A percentile compares a stretch with the other conserved stretches of the same genome.
These are phyloP conservation scores for Exophiala lecanii-corni DNA, from an alignment of 2,329 filamentous ascomycete genomes.

Conservation along the genomic window DNA sequence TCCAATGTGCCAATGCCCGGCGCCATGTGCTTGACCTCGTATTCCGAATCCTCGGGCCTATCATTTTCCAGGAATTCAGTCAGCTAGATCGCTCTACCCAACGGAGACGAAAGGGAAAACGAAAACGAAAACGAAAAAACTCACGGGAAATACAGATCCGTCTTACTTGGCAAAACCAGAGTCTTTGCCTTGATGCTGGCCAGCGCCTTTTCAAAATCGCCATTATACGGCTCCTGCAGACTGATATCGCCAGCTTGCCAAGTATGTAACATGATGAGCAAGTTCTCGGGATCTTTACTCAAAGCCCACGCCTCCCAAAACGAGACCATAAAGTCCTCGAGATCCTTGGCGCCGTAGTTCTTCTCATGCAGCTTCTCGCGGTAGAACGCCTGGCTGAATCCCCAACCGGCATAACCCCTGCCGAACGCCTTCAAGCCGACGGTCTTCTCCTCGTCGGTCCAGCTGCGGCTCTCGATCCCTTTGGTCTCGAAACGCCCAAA, in stretches of 20 bases:
- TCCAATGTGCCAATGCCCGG: slow-evolving; percentile 53
- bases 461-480: slow-evolving; percentile 38
- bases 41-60: slow-evolving; percentile 70
- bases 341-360: slow-evolving; percentile 58
- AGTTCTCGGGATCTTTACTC: slow-evolving; percentile 64
- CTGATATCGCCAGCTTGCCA: slow-evolving; percentile 74
- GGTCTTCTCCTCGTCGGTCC: slow-evolving; percentile 51
- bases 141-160: slow-evolving; percentile 74
- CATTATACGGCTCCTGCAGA: slow-evolving; percentile 62
- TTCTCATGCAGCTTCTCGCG: slow-evolving; percentile 64
- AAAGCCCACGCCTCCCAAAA: slow-evolving; percentile 75
- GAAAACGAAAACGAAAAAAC: slow-evolving; percentile 29
- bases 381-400: slow-evolving; percentile 75
- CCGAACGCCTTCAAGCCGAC: slow-evolving; percentile 66
- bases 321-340: slow-evolving; percentile 69
- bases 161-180: slow-evolving; percentile 66
- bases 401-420: slow-evolving; percentile 72
- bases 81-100: too few species aligned
- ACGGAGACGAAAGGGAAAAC: neutral
- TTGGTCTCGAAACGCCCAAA: slow-evolving; percentile 40
- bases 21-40: slow-evolving; percentile 63
- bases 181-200: slow-evolving; percentile 66
- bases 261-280: slow-evolving; percentile 68
- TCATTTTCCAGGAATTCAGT: slow-evolving; percentile 1
- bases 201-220: slow-evolving; percentile 62